Base-by-base conservation (phyloP, 805 yeast genomes). In the Saccharomyces jurei region DNA sequence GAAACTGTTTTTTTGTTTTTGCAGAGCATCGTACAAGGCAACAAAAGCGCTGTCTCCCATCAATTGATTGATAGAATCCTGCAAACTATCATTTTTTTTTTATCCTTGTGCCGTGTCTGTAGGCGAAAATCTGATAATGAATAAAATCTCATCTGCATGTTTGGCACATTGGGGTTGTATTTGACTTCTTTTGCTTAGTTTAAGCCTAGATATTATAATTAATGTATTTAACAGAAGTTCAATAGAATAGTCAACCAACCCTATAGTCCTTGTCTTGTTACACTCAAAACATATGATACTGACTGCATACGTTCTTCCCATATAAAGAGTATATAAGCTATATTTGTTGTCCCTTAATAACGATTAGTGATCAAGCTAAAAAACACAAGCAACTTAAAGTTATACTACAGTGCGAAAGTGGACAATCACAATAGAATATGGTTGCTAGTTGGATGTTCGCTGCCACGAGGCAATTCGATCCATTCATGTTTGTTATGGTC, bases 401-500 rank as follows among this genome's bases (percentile, higher is more conserved):
- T 25, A 17, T 8, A 2, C 17, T 9, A 36, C 21, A 36, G 25
- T 9, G 4, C 17, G 9, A 36, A 11, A 17, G 25, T 17, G 22
- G 4, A 21, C 25, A 1, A 6, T 8, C 4, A 17, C 8, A 46
- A 21, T 8, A 26, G 8, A 22, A 21, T 22, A 46, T 26, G 28
- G 49, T 49, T 28, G 47, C 50, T 41, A 41, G 32, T 36, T 36
- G 44, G 44, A 11, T 17, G 22, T 22, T 36, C 8, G 22, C 44
- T 36, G 25, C 10, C n/a, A 54, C 54, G 11, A 50, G 57, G n/a
- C 56, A 60, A 25, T 76, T 76, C 58, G 71, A 73, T 41, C 87
- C 89, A 1, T 74, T 75, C 6, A 84, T 83, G 77, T 89, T 84
- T 70, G 84, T 86, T 27, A 75, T 82, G 50, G 79, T 83, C n/a